phyloP scores from a whole-genome alignment of 2,329 filamentous ascomycete species.

The Alternaria sp. region DNA sequence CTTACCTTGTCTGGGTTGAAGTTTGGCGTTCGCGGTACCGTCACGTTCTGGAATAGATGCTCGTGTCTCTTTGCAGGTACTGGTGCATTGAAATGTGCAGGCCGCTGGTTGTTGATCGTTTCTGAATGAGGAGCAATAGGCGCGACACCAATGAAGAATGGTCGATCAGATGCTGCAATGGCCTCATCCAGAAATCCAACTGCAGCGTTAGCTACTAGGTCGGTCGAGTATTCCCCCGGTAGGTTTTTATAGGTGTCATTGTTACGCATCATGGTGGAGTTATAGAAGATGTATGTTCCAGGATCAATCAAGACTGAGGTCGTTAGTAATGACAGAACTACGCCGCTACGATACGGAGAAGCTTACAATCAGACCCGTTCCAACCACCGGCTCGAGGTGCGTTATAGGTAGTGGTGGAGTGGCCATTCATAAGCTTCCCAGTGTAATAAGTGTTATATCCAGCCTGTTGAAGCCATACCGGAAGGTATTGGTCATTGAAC shows the following conservation, averaged over 20 bases:
- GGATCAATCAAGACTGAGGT: conserved; percentile 64
- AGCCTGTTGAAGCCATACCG: conserved; percentile 73
- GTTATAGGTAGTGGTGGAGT: conserved; percentile 68
- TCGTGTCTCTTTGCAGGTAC: conserved; percentile 68
- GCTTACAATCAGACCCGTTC: conserved; percentile 59
- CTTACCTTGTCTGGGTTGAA: conserved; percentile 68
- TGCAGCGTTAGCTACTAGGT: conserved; percentile 68
- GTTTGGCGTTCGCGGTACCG: conserved; percentile 67
- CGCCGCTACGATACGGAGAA: accelerated
- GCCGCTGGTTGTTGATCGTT: conserved; percentile 21
- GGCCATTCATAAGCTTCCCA: conserved; percentile 75
- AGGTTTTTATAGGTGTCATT: conserved; percentile 64
- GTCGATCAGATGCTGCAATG: conserved; percentile 58
- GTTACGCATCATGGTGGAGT: conserved; percentile 70
- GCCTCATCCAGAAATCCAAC: conserved; percentile 69
- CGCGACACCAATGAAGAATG: conserved; percentile 73
- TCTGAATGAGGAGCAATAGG: conserved; percentile 70
- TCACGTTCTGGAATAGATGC: conserved; percentile 67
- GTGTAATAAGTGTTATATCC: conserved; percentile 77
- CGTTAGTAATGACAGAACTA: background rate
- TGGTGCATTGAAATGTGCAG: conserved; percentile 59
- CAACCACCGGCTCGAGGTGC: conserved; percentile 66
- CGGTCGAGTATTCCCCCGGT: conserved; percentile 64
- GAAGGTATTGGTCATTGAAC: conserved; percentile 72
- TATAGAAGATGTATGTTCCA: conserved; percentile 72